These are phyloP conservation scores for Prosopis cineraria DNA, from an alignment of 306 rosid genomes.

Conservation along the genomic window DNA sequence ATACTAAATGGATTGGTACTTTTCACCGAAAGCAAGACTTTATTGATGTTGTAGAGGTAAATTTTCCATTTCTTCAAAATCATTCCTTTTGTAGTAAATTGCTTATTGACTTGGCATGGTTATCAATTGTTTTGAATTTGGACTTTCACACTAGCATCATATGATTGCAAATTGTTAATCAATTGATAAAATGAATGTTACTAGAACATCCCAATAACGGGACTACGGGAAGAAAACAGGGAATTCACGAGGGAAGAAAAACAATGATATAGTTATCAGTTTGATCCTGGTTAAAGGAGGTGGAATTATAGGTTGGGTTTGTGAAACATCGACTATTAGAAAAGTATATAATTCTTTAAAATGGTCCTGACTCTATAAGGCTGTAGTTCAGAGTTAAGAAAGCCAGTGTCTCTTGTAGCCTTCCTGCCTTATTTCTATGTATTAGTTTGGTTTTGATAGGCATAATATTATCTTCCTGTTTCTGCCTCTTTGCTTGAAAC, in stretches of 20 bases:
- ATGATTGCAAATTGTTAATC: background rate
- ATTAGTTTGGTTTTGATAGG: background rate
- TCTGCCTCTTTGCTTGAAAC: background rate
- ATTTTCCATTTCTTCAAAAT: conserved; percentile 26
- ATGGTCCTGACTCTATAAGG: background rate
- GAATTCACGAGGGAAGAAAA: background rate
- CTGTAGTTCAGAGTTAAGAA: background rate
- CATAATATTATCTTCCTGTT: background rate
- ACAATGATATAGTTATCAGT: background rate
- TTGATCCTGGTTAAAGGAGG: background rate
- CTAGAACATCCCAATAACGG: background rate
- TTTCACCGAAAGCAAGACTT: conserved; percentile 59
- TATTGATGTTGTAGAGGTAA: conserved; percentile 59
- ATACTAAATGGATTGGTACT: conserved; percentile 62
- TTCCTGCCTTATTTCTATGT: background rate
- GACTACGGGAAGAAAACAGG: background rate
- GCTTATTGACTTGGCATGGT: conserved; percentile 11
- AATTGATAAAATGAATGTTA: background rate
- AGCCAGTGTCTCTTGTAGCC: background rate
- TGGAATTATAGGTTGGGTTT: background rate
- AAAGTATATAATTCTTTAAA: background rate
- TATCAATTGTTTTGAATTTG: conserved; percentile 10
- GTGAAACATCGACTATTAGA: background rate
- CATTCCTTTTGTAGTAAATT: conserved; percentile 2
- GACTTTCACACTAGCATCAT: background rate